Conservation (phyloP, 768 basidiomycete species). For the Rhodotorula kratochvilovae region DNA sequence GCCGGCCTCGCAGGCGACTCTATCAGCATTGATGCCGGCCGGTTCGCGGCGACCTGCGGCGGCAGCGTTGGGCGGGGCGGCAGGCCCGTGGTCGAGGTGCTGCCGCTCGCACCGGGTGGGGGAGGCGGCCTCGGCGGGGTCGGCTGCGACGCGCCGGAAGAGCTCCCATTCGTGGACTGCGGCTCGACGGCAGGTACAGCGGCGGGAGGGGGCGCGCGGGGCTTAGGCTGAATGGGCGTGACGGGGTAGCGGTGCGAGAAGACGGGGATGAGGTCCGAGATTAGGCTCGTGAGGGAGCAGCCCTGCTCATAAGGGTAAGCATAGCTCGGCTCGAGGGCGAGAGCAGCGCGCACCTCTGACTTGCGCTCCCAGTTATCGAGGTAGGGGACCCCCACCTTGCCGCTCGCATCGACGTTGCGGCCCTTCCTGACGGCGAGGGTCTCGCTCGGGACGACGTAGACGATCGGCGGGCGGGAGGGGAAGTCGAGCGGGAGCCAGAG, state of each 20-base stretch:
- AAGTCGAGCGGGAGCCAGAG: slow-evolving; percentile 83
- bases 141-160: slow-evolving; percentile 35
- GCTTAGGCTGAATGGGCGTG: slow-evolving; percentile 7
- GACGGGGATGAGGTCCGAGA: slow-evolving; percentile 70
- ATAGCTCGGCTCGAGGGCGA: not conserved
- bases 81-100: slow-evolving; percentile 4
- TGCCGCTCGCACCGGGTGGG: slow-evolving; percentile 24
- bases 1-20: not conserved
- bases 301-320: slow-evolving; percentile 52
- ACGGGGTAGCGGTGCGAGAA: slow-evolving; percentile 54
- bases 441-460: slow-evolving; percentile 83
- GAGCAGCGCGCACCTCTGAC: slow-evolving; percentile 61
- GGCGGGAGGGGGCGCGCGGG: slow-evolving; percentile 34
- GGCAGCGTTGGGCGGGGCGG: not conserved
- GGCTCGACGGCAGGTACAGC: not conserved
- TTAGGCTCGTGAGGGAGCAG: slow-evolving; percentile 66
- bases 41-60: not conserved
- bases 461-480: slow-evolving; percentile 73
- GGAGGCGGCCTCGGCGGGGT: slow-evolving; percentile 50
- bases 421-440: slow-evolving; percentile 83
- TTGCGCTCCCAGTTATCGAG: slow-evolving; percentile 73
- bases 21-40: not conserved
- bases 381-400: slow-evolving; percentile 65
- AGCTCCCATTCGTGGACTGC: not conserved
- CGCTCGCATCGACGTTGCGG: slow-evolving; percentile 73